Evolutionary conservation across 2,329 filamentous ascomycete species (phyloP), one percentile per base, ranked within the genome.

Genomic region (Phaeophleospora eucalypticola): DNA sequence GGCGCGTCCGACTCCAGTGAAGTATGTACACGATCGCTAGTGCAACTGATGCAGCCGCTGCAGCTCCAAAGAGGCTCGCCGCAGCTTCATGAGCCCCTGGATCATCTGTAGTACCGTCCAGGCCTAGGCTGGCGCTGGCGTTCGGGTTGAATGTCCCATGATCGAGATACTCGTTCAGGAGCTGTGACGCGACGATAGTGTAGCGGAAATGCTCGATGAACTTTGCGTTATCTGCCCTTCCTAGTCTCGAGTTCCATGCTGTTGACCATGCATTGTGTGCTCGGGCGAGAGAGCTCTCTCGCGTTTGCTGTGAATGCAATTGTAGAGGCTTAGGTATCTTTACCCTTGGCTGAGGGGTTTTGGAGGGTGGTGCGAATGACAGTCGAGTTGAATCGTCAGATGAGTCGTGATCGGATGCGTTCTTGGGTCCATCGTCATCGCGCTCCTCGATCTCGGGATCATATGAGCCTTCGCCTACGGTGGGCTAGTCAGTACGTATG

Each of bases 131-230:
- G 24, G 51, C 36, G 4, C 44, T 45, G 9, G 57, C 46, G 14
- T 46, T 38, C 1, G 67, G 61, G 29, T 68, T 67, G 36, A 73
- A 50, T 12, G 68, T 62, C 20, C 66, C 68, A 51, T 71, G 69
- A 43, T 69, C 67, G 7, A 66, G 58, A 56, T 86, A 79, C 34
- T 86, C 86, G 60, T 82, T 89, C 34, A 96, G 75, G 12, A 96
- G 78, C 65, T 95, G 89, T 17, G 90, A 96, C 41, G 89, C 89
- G 62, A 96, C 86, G 55, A 96, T 87, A 17, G 87, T 86, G 69
- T 96, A 96, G 54, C 90, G 86, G 62, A 96, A 96, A 63, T 89
- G 86, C 68, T 96, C 90, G 49, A 95, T 77, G 61, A 96, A 95
- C 56, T 83, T 84, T 57, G 84, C 79, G 64, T 90, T 94, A 59